phyloP scores from a whole-genome alignment of 305 asterid species.

The Ajuga reptans region DNA sequence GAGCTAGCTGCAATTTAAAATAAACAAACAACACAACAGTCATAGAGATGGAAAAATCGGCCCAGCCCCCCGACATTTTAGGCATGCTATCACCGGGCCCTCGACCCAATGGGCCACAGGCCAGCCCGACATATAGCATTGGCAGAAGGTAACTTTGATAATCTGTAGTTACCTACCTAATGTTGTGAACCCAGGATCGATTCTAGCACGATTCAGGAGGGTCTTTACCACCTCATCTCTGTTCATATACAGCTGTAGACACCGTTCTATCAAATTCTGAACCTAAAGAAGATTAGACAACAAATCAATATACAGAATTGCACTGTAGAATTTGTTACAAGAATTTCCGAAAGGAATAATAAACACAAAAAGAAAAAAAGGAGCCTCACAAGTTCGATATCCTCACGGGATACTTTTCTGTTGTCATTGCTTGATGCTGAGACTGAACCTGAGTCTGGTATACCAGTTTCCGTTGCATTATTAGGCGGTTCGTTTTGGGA shows the following conservation, averaged over 20 bases:
- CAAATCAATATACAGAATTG: neutral
- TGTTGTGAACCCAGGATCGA: constrained; percentile 96
- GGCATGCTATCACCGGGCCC: too few relatives aligned
- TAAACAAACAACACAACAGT: too few relatives aligned
- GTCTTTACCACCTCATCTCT: constrained; percentile 92
- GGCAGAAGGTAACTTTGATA: neutral
- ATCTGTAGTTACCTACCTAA: constrained; percentile 47
- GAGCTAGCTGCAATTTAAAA: too few relatives aligned
- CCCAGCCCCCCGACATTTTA: too few relatives aligned
- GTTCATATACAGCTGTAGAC: constrained; percentile 88
- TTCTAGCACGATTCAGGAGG: constrained; percentile 83
- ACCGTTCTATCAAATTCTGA: constrained; percentile 78
- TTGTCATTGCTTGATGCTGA: constrained; percentile 71
- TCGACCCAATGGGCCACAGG: too few relatives aligned
- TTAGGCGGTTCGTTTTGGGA: constrained; percentile 55
- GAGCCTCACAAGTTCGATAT: constrained; percentile 75
- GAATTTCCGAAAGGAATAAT: neutral
- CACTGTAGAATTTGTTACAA: neutral
- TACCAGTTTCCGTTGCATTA: constrained; percentile 50
- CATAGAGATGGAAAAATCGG: too few relatives aligned
- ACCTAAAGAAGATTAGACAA: constrained; percentile 47
- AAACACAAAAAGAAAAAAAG: neutral
- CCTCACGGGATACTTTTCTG: constrained; percentile 84
- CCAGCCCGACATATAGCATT: too few relatives aligned
- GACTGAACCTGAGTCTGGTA: constrained; percentile 76